Base-by-base conservation (phyloP, 1,139 yeast species). In the Geotrichum australiense region DNA sequence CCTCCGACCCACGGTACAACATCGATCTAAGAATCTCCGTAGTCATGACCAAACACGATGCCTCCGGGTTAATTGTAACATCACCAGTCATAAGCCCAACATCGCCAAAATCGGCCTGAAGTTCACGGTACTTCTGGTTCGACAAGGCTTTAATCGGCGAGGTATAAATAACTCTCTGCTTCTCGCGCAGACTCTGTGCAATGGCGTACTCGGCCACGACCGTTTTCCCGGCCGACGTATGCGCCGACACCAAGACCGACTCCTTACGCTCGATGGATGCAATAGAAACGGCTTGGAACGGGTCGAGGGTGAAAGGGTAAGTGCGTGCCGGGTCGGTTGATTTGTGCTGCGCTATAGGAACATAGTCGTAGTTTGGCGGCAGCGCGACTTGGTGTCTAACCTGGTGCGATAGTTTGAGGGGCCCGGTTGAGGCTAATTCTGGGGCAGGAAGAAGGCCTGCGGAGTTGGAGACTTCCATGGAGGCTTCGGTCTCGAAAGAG, bases 1-100 rank as follows among this genome's bases (percentile, higher is more conserved):
- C 69, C 62, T 91, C 98, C 0, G 97, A 94, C 42, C 98, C 99
- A 57, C 96, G 72, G 58, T 91, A 91, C 36, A 91, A 72, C 99
- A 91, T 91, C 10, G 94, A 81, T 56, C 99, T 71, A 51, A 91
- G 70, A 66, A 91, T 87, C 63, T 91, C 99, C 0, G 99, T 91
- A 1, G 99, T 91, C 99, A 91, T 91, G 46, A 91, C 91, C 52
- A 91, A 69, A 63, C 98, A 93, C 50, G 87, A 83, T 0, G 97
- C 98, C 48, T 91, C 97, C 0, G 98, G 94, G 55, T 93, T 93
- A 49, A 93, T 89, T 51, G 91, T 96, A 21, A 93, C 97, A 68
- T 91, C 99, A 59, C 99, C 99, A 0, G 99, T 91, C 63, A 91
- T 81, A 45, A 91, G 72, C 23, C 99, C 99, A 28, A 93, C 94